Evolutionary conservation across 495 filamentous ascomycete species (phyloP).

Genomic region (Aspergillus bertholletiae): DNA sequence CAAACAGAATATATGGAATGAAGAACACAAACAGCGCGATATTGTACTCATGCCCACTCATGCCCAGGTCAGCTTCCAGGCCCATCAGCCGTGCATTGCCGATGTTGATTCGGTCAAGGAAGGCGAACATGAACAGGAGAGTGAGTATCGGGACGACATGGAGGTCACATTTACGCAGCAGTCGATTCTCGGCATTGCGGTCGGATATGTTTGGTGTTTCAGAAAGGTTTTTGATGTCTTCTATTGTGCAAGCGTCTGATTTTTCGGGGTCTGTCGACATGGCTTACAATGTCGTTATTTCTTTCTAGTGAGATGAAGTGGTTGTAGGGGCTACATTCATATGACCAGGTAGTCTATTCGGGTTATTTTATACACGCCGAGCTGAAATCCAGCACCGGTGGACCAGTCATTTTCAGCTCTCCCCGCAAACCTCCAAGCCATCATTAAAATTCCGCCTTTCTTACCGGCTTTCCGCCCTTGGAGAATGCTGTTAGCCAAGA

Average conservation of each 20-base stretch:
- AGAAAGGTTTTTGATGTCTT: not conserved
- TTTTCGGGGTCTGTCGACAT: not conserved
- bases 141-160: slow-evolving; percentile 37
- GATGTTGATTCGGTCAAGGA: slow-evolving; percentile 54
- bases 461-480: not conserved
- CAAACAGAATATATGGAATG: slow-evolving; percentile 61
- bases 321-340: too few relatives aligned
- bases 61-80: slow-evolving; percentile 53
- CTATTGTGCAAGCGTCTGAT: not conserved
- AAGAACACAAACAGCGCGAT: slow-evolving; percentile 64
- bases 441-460: not conserved
- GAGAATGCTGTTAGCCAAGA: not conserved
- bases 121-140: slow-evolving; percentile 39
- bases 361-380: not conserved
- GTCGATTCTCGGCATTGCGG: slow-evolving; percentile 26
- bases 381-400: too few relatives aligned
- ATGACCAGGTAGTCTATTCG: too few relatives aligned
- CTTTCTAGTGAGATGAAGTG: too few relatives aligned
- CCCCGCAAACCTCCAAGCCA: not conserved
- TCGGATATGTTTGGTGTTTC: slow-evolving; percentile 6
- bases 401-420: not conserved
- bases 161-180: slow-evolving; percentile 38
- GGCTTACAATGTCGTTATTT: too few relatives aligned
- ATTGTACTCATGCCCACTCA: slow-evolving; percentile 55
- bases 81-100: slow-evolving; percentile 62